These are phyloP conservation scores for Suillus sp. DNA, from an alignment of 768 basidiomycete species.

Conservation along the genomic window DNA sequence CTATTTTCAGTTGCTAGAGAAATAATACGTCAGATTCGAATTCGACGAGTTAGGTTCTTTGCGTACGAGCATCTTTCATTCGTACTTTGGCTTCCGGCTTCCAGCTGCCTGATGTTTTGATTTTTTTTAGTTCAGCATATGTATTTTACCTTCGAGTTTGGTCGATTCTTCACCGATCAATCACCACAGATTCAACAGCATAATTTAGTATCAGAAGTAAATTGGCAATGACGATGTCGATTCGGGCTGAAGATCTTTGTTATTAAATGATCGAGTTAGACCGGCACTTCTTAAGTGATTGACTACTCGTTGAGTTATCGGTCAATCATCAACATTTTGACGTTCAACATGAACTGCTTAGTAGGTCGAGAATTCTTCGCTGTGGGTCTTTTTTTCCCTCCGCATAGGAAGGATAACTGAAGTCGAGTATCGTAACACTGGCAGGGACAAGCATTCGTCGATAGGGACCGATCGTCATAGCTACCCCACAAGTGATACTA, in stretches of 20 bases:
- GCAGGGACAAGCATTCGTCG: too few relatives aligned
- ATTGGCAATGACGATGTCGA: background rate
- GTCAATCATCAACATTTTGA: too few relatives aligned
- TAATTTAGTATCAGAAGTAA: background rate
- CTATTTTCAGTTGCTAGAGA: background rate
- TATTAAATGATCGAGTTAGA: background rate
- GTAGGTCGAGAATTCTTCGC: background rate
- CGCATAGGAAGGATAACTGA: background rate
- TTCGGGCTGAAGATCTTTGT: background rate
- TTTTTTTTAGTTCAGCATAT: background rate
- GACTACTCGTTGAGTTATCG: background rate
- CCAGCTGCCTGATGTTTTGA: background rate
- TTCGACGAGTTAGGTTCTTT: background rate
- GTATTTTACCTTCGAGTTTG: background rate
- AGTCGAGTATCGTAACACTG: background rate
- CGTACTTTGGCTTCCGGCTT: background rate
- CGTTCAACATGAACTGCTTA: background rate
- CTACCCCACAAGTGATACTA: background rate
- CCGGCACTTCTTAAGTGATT: background rate
- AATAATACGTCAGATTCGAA: background rate
- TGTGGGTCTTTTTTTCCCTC: background rate
- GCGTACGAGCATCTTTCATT: background rate
- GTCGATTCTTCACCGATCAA: background rate
- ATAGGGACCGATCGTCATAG: background rate
- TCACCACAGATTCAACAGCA: background rate